Evolutionary conservation across 345 rosid species (phyloP).

Genomic region (Eucalyptus brandiana): DNA sequence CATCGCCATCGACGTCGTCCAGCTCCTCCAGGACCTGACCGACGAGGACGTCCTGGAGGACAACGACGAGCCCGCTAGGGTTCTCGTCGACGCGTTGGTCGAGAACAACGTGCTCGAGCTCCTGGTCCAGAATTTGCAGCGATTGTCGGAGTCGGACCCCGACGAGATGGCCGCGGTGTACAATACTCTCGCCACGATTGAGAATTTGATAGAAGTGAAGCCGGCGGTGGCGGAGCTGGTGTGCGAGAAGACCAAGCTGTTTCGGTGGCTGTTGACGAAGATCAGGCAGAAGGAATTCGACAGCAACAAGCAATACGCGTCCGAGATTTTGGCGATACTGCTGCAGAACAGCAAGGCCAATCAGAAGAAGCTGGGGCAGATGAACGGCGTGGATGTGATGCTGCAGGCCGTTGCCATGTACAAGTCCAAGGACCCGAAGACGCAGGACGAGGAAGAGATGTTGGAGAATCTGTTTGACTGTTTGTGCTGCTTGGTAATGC

Average conservation of each 20-base stretch:
- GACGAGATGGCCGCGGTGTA: slow-evolving; percentile 82
- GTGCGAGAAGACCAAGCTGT: slow-evolving; percentile 76
- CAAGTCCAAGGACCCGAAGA: slow-evolving; percentile 88
- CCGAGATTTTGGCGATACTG: slow-evolving; percentile 89
- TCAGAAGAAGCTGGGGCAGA: slow-evolving; percentile 85
- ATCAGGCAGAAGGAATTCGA: slow-evolving; percentile 82
- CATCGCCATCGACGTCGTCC: slow-evolving; percentile 82
- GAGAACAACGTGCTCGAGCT: slow-evolving; percentile 87
- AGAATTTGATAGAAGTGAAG: slow-evolving; percentile 91
- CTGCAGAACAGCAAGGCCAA: slow-evolving; percentile 73
- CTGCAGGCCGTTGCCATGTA: slow-evolving; percentile 92
- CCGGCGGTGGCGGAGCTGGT: slow-evolving; percentile 81
- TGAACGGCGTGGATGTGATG: slow-evolving; percentile 93
- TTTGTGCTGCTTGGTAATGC: slow-evolving; percentile 92
- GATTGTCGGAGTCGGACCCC: slow-evolving; percentile 66
- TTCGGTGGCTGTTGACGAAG: slow-evolving; percentile 75
- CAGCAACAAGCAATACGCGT: slow-evolving; percentile 82
- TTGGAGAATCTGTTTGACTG: slow-evolving; percentile 85
- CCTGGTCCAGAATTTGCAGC: slow-evolving; percentile 80
- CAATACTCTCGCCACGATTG: slow-evolving; percentile 63
- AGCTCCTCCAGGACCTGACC: slow-evolving; percentile 79
- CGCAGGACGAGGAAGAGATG: slow-evolving; percentile 93
- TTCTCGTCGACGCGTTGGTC: slow-evolving; percentile 53
- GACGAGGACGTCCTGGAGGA: slow-evolving; percentile 90
- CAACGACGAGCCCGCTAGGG: slow-evolving; percentile 73